These are phyloP conservation scores for Rosa multiflora DNA, from an alignment of 306 rosid genomes.

Conservation along the genomic window DNA sequence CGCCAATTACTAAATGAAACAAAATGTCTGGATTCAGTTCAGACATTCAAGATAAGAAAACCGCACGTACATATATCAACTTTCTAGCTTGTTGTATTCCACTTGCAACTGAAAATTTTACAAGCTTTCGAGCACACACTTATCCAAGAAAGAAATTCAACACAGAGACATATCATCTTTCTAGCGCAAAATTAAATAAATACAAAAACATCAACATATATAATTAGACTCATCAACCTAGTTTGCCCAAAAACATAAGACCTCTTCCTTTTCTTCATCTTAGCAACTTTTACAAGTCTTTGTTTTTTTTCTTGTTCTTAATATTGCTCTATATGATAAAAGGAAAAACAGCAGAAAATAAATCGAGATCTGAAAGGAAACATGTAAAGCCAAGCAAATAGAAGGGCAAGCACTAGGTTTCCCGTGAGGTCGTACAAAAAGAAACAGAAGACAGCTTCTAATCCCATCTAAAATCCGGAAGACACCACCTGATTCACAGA, in stretches of 20 bases:
- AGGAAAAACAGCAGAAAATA: not conserved
- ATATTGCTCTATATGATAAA: not conserved
- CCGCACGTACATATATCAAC: not conserved
- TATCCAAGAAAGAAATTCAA: not conserved
- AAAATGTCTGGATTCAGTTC: not conserved
- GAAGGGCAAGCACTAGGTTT: not conserved
- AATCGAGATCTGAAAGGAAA: not conserved
- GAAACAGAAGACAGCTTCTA: not conserved
- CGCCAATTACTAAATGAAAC: not conserved
- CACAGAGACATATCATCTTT: not conserved
- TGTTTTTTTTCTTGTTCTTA: not conserved
- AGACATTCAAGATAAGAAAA: too few relatives aligned
- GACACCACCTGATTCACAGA: not conserved
- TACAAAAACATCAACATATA: not conserved
- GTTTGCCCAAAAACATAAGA: not conserved
- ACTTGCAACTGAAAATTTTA: not conserved
- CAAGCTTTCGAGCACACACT: not conserved
- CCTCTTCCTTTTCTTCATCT: not conserved
- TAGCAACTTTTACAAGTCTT: not conserved
- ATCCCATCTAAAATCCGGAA: not conserved
- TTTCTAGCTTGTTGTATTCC: not conserved
- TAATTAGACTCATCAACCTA: not conserved
- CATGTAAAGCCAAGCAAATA: not conserved
- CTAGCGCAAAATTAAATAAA: too few relatives aligned
- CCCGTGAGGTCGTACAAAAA: not conserved